Evolutionary conservation across 169 alveolate genomes (phyloP), one percentile per base, ranked within the genome.

Genomic region (Plasmodium vivax): DNA sequence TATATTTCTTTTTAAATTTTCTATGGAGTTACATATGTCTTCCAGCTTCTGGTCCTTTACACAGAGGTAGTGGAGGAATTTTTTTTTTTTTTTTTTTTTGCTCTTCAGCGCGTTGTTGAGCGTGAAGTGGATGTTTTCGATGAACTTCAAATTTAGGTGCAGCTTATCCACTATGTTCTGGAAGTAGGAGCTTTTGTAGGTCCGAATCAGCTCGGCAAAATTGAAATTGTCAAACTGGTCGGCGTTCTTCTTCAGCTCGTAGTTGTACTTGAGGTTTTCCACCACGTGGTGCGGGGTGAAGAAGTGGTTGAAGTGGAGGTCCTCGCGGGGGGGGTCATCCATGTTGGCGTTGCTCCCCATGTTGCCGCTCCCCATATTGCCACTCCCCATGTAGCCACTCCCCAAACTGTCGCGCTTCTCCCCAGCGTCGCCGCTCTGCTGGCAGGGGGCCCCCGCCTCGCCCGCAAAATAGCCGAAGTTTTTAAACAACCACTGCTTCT

Each of bases 91-190:
- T 10, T 16, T 87, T 54, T 54, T 87, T 87, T 77, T 85, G 38
- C 27, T 74, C 9, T 87, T 79, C 23, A 87, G 27, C 3, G 68
- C 38, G 43, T 75, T 87, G 45, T 71, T 74, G n/a, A 87, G 23
- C 8, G 93, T 87, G 68, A 87, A 87, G 80, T 75, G 68, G 27
- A 87, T 87, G 56, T 87, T 87, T n/a, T 87, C 93, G 12, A 87
- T 75, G 68, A 87, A 87, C 75, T 87, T 87, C 45, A 87, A 56
- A 87, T 87, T 87, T 74, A 87, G 68, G 27, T 87, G 93, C 43
- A 87, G 56, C 71, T 87, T 87, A 71, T 87, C 93, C 9, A 87
- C 93, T 8, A 87, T 87, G 71, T 87, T 87, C 56, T 87, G 93
- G 81, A 87, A 87, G 71, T 87, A 87, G 23, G 93, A 87, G 68